A percentile compares a stretch with the other conserved stretches of the same genome.
Conservation (phyloP, 495 filamentous ascomycete species). For the Trypethelium eluteriae region DNA sequence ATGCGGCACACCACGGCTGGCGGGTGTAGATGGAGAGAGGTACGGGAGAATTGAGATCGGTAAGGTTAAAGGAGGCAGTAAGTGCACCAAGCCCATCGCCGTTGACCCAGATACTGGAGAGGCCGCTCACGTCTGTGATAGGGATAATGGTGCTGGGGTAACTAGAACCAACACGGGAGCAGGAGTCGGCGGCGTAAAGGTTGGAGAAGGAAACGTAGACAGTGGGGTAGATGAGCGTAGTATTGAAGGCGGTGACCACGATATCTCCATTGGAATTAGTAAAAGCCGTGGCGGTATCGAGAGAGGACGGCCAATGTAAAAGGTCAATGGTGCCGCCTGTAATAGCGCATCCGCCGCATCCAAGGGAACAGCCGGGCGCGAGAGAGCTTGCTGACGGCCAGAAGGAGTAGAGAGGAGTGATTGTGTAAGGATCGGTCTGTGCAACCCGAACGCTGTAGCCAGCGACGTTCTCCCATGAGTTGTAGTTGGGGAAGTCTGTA, state of each 20-base stretch:
- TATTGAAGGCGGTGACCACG: conserved; percentile 1
- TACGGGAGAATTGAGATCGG: conserved; percentile 16
- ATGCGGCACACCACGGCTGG: conserved; percentile 11
- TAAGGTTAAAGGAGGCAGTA: conserved; percentile 14
- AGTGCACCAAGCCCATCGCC: background rate
- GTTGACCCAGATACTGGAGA: conserved; percentile 12
- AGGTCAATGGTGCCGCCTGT: conserved; percentile 10
- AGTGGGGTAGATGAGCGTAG: conserved; percentile 9
- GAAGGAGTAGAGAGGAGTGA: background rate
- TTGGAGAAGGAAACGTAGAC: conserved; percentile 11
- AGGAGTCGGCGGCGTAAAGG: conserved; percentile 12
- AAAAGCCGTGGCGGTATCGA: background rate
- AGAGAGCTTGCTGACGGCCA: conserved; percentile 10
- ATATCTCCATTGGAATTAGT: background rate
- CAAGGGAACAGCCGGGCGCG: conserved; percentile 9
- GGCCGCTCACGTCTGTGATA: background rate
- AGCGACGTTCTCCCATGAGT: background rate
- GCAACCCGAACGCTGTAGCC: conserved; percentile 1
- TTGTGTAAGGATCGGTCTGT: background rate
- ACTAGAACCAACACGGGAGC: conserved; percentile 3
- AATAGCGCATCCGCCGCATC: conserved; percentile 10
- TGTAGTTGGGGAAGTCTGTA: background rate
- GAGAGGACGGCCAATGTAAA: conserved; percentile 1
- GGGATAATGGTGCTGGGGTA: conserved; percentile 10
- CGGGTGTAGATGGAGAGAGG: conserved; percentile 14